Percentiles rank a stretch among this genome's conserved stretches.
Conservation (phyloP, 2,329 filamentous ascomycete species). For the Fusarium nodosum region DNA sequence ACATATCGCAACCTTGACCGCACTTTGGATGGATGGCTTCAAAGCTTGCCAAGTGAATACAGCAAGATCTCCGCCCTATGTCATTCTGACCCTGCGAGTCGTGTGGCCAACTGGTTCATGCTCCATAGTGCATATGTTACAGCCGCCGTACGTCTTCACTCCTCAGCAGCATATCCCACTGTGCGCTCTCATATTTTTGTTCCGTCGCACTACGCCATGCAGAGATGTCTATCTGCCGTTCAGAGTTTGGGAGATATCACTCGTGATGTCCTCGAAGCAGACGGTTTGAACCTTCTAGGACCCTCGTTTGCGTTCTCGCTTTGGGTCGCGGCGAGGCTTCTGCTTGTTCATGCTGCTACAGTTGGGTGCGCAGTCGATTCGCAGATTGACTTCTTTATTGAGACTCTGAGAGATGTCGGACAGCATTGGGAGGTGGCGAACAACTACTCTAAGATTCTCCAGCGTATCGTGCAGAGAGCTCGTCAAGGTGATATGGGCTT, state of each 20-base stretch:
- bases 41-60: constrained; percentile 60
- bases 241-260: constrained; percentile 61
- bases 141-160: constrained; percentile 60
- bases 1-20: constrained; percentile 58
- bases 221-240: constrained; percentile 60
- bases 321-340: constrained; percentile 59
- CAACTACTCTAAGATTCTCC: constrained; percentile 59
- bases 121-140: constrained; percentile 62
- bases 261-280: constrained; percentile 59
- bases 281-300: constrained; percentile 59
- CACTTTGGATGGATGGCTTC: constrained; percentile 58
- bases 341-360: constrained; percentile 59
- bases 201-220: constrained; percentile 61
- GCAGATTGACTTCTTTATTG: constrained; percentile 60
- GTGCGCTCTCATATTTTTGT: constrained; percentile 58
- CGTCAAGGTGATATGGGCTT: constrained; percentile 56
- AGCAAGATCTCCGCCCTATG: constrained; percentile 61
- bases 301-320: constrained; percentile 61
- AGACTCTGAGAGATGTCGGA: constrained; percentile 58
- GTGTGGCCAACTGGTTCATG: constrained; percentile 63
- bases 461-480: constrained; percentile 56
- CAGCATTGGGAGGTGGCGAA: constrained; percentile 61
- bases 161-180: constrained; percentile 59
- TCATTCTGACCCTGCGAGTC: constrained; percentile 60
- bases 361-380: constrained; percentile 55